Evolutionary conservation across 495 filamentous ascomycete genomes (phyloP).

Genomic region (Lophiostoma macrostomum): DNA sequence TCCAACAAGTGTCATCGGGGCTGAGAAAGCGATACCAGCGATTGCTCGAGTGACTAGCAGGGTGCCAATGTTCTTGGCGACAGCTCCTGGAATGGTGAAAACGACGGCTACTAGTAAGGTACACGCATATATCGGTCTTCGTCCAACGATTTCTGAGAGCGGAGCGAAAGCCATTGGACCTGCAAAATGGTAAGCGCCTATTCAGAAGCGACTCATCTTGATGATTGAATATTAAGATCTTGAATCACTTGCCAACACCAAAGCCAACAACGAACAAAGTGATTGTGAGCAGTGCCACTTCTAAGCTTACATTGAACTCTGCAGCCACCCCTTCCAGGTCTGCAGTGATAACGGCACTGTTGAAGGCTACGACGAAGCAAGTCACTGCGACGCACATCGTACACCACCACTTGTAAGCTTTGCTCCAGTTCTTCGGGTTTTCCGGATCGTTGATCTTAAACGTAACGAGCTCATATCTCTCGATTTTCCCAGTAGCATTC

Average conservation of each 20-base stretch:
- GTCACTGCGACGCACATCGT: constrained; percentile 64
- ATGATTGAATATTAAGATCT: no score
- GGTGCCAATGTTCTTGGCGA: constrained; percentile 69
- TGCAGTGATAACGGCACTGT: constrained; percentile 64
- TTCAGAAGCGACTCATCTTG: no score
- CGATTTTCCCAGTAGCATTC: constrained; percentile 49
- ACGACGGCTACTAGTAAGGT: constrained; percentile 65
- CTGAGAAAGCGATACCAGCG: constrained; percentile 77
- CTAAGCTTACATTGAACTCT: constrained; percentile 58
- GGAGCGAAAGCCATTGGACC: constrained; percentile 83
- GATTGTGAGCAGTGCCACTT: constrained; percentile 59
- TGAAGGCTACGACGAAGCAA: constrained; percentile 64
- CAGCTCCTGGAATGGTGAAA: constrained; percentile 74
- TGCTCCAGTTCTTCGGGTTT: constrained; percentile 69
- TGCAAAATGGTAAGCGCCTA: no score
- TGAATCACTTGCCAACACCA: no score
- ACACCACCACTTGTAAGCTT: constrained; percentile 62
- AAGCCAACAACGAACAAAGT: no score
- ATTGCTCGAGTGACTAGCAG: constrained; percentile 70
- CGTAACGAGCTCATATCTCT: constrained; percentile 68
- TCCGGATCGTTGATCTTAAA: constrained; percentile 64
- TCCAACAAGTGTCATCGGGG: constrained; percentile 79
- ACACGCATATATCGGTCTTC: constrained; percentile 62
- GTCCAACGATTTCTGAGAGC: constrained; percentile 67
- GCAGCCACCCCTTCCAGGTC: constrained; percentile 55